Percentiles rank a stretch among this genome's conserved stretches.
Conservation (phyloP, 2,329 filamentous ascomycete species). For the Thermomyces lanuginosus region DNA sequence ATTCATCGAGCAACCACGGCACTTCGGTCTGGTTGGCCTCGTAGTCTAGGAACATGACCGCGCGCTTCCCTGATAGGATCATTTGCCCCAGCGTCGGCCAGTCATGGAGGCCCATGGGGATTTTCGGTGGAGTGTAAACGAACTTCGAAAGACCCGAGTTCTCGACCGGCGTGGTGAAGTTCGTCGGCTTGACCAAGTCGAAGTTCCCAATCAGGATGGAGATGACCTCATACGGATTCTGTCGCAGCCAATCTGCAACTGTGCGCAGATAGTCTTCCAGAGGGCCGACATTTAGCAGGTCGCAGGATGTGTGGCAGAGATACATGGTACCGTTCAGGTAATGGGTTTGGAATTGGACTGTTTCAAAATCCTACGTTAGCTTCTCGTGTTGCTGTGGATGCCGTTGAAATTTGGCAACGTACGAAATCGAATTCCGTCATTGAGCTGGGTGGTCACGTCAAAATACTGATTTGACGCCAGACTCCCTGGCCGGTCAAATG, state of each 20-base stretch:
- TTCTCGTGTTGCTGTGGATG: not conserved
- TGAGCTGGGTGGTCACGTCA: slow-evolving; percentile 51
- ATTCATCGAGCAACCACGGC: slow-evolving; percentile 77
- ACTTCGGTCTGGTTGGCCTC: slow-evolving; percentile 59
- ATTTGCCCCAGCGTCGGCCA: slow-evolving; percentile 73
- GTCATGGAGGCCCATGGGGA: slow-evolving; percentile 54
- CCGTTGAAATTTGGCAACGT: slow-evolving; percentile 12
- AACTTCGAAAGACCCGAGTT: slow-evolving; percentile 55
- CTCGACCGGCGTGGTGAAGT: slow-evolving; percentile 54
- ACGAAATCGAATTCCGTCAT: slow-evolving; percentile 52
- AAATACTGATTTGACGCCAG: slow-evolving; percentile 60
- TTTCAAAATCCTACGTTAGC: not conserved
- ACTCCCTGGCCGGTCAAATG: slow-evolving; percentile 54
- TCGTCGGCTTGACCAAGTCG: slow-evolving; percentile 49
- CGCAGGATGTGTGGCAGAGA: slow-evolving; percentile 75
- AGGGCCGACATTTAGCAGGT: slow-evolving; percentile 64
- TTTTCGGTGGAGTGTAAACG: slow-evolving; percentile 54
- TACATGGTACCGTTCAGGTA: slow-evolving; percentile 43
- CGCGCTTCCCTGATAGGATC: slow-evolving; percentile 54
- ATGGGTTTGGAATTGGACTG: slow-evolving; percentile 46
- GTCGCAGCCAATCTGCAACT: slow-evolving; percentile 55
- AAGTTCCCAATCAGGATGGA: slow-evolving; percentile 75
- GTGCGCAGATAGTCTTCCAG: slow-evolving; percentile 55
- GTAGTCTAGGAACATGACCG: slow-evolving; percentile 74
- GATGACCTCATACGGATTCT: slow-evolving; percentile 72